phyloP scores from a whole-genome alignment of 176 grass and related monocot genomes.

The Miscanthus lutarioriparius region DNA sequence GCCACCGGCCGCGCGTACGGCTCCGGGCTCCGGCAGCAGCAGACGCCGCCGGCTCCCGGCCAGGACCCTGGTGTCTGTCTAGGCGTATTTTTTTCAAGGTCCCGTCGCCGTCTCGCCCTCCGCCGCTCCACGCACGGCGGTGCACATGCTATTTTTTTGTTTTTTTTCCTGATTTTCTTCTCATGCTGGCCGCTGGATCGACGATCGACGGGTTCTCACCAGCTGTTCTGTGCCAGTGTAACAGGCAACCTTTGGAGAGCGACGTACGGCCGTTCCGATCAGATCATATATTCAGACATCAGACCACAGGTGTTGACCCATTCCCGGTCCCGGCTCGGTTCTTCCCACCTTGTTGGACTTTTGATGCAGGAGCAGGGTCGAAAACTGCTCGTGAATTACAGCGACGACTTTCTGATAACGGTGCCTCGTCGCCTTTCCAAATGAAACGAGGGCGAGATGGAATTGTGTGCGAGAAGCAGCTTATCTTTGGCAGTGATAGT shows the following conservation, averaged over 20 bases:
- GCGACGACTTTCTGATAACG: not conserved
- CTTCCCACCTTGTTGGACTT: not conserved
- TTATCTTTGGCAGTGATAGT: conserved; percentile 35
- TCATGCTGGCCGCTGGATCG: not conserved
- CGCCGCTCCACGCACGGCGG: not conserved
- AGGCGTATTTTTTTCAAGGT: too few relatives aligned
- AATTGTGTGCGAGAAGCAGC: not conserved
- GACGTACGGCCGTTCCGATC: not conserved
- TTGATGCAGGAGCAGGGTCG: not conserved
- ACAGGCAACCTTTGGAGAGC: not conserved
- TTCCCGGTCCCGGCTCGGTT: not conserved
- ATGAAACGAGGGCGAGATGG: not conserved
- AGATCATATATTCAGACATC: not conserved
- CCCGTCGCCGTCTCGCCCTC: not conserved
- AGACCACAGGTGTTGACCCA: not conserved
- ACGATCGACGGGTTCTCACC: not conserved
- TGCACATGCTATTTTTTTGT: not conserved
- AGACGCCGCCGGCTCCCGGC: not conserved
- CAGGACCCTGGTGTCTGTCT: not conserved
- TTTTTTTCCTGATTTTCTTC: not conserved
- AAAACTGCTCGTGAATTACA: not conserved
- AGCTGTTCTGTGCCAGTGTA: not conserved
- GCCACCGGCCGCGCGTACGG: not conserved
- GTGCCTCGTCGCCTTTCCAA: not conserved
- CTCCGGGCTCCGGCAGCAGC: not conserved